These are phyloP conservation scores for Talaromyces proteolyticus DNA, from an alignment of 495 filamentous ascomycete genomes.

Conservation along the genomic window DNA sequence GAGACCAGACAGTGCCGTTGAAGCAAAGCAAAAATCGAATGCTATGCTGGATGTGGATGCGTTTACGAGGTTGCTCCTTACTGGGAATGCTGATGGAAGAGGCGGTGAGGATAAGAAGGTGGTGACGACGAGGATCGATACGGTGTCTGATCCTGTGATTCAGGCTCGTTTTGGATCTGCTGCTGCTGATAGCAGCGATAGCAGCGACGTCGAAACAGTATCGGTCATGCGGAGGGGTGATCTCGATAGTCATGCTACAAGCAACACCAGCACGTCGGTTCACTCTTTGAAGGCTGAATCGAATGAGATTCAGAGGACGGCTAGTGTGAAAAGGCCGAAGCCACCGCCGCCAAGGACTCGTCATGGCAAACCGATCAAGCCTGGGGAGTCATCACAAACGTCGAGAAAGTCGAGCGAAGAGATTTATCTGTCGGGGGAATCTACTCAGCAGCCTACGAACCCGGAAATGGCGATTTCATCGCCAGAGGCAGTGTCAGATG, in stretches of 20 bases:
- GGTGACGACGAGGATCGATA: neutral
- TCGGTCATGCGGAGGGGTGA: too few species aligned
- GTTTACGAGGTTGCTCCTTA: conserved; percentile 55
- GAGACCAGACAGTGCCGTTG: neutral
- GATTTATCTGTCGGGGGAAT: neutral
- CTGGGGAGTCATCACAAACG: conserved; percentile 3
- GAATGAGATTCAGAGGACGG: neutral
- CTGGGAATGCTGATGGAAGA: conserved; percentile 44
- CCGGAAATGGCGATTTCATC: neutral
- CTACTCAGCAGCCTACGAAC: neutral
- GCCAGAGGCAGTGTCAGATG: neutral
- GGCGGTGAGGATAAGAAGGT: neutral
- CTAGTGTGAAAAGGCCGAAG: conserved; percentile 8
- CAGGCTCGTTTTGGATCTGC: neutral
- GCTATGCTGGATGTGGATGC: conserved; percentile 54
- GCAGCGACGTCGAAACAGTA: neutral
- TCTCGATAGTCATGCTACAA: too few species aligned
- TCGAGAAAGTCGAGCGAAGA: neutral
- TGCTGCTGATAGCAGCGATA: neutral
- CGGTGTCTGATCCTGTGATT: neutral
- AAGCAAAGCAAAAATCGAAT: neutral
- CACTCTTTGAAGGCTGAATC: neutral
- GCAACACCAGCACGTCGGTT: neutral
- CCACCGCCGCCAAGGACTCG: conserved; percentile 55
- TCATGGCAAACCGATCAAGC: conserved; percentile 59